Evolutionary conservation across 1,139 yeast genomes (phyloP), one percentile per base, ranked within the genome.

Genomic region (Taiozyma onychis): DNA sequence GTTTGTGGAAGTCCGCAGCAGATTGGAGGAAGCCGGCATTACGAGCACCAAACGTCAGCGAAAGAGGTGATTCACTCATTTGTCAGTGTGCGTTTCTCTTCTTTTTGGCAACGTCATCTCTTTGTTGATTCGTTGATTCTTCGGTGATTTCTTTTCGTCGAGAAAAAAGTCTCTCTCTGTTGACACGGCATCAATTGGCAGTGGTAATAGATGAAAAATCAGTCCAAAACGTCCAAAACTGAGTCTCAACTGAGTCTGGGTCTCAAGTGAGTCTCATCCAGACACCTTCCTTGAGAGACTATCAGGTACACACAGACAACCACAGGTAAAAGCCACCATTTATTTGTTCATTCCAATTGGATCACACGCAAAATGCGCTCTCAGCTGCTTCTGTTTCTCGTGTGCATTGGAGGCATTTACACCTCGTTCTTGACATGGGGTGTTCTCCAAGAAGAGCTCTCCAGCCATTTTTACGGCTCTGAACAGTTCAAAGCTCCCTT

Each of bases 361-460:
- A 2, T 18, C 18, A 18, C 18, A 18, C 18, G 18, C 18, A 18
- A 18, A 32, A 32, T 37, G 41, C 3, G 24, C 24, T 21, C 24
- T 5, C 41, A 16, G 4, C 7, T 37, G 24, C 22, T 57, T 18
- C 58, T 63, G 27, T 71, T 85, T 41, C 56, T 76, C 0, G 56
- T 78, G 10, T 86, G 91, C 60, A 81, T 86, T 0, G 58, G 69
- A 1, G 96, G 97, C 0, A 86, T 93, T 44, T 93, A 91, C 63
- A 82, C 80, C 1, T 84, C 96, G 41, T 93, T 93, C 62, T 70
- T 93, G 39, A 77, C 93, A 2, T 93, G 99, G 99, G 91, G 96
- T 0, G 76, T 88, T 39, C 76, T 91, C 16, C 98, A 93, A 63
- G 99, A 93, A 66, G 82, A 95, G 48, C 81, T 93, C 57, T 80